phyloP scores from a whole-genome alignment of 169 alveolate species.

The Eimeria praecox region DNA sequence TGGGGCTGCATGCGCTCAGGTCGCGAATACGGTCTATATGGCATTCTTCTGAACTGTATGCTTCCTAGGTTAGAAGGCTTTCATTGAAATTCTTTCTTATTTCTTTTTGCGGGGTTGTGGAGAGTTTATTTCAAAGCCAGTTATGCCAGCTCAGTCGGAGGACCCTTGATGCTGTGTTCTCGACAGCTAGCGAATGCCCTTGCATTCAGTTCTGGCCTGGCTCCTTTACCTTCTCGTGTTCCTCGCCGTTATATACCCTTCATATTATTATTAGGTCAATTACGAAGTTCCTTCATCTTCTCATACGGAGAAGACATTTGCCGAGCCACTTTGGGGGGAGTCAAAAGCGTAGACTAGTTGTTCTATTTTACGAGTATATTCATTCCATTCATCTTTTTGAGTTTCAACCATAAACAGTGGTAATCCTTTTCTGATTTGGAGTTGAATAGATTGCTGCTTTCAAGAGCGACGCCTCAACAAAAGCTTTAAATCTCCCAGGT shows the following conservation, averaged over 20 bases:
- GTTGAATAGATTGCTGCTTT: neutral
- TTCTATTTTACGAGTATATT: neutral
- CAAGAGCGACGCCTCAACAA: neutral
- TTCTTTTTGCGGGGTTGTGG: neutral
- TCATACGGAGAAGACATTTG: neutral
- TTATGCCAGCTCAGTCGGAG: neutral
- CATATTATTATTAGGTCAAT: neutral
- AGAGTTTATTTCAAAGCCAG: slow-evolving; percentile 18
- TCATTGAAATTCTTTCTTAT: neutral
- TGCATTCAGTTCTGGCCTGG: neutral
- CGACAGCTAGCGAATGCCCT: slow-evolving; percentile 12
- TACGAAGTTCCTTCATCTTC: neutral
- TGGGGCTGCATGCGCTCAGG: slow-evolving; percentile 23
- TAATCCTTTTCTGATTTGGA: neutral
- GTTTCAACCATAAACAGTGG: neutral
- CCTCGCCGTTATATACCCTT: neutral
- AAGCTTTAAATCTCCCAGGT: neutral
- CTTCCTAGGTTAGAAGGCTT: neutral
- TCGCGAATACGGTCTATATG: neutral
- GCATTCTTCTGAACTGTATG: neutral
- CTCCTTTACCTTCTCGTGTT: neutral
- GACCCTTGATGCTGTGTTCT: neutral
- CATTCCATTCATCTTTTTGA: neutral
- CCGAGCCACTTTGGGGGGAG: neutral
- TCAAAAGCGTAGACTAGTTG: neutral